A percentile compares a stretch with the other conserved stretches of the same genome.
Evolutionary conservation across 768 basidiomycete genomes (phyloP).

Genomic region (Pleurotus sapidus): DNA sequence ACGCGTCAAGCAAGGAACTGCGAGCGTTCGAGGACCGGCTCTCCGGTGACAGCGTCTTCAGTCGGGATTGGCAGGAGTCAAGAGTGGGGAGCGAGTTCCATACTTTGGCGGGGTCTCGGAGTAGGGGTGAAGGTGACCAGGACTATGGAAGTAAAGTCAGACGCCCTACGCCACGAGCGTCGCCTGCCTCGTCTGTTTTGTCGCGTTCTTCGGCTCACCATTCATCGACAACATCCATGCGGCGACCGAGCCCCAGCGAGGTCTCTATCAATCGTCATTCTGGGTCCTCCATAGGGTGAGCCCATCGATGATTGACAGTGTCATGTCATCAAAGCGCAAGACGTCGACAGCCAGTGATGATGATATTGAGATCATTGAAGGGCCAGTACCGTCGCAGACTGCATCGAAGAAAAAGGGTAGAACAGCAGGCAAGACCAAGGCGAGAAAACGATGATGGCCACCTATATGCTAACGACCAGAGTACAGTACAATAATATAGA

Average conservation of each 20-base stretch:
- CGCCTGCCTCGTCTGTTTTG: slow-evolving; percentile 39
- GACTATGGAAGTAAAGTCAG: slow-evolving; percentile 17
- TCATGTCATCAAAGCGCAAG: slow-evolving; percentile 51
- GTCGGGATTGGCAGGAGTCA: slow-evolving; percentile 77
- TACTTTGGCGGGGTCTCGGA: background rate
- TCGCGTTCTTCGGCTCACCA: slow-evolving; percentile 40
- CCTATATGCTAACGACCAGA: no score
- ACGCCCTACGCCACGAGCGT: slow-evolving; percentile 29
- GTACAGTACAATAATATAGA: background rate
- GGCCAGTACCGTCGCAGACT: slow-evolving; percentile 27
- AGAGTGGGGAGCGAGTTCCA: slow-evolving; percentile 43
- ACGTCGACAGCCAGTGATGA: slow-evolving; percentile 43
- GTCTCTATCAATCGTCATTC: slow-evolving; percentile 36
- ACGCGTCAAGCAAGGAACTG: slow-evolving; percentile 33
- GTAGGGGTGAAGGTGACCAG: slow-evolving; percentile 13
- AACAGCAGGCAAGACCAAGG: slow-evolving; percentile 33
- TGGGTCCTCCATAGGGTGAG: slow-evolving; percentile 41
- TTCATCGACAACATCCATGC: slow-evolving; percentile 45
- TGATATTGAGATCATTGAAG: slow-evolving; percentile 53
- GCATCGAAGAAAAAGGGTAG: slow-evolving; percentile 34
- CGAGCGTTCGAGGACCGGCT: slow-evolving; percentile 67
- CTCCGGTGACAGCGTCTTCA: slow-evolving; percentile 60
- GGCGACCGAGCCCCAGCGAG: slow-evolving; percentile 47
- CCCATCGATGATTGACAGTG: slow-evolving; percentile 39
- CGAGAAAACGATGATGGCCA: slow-evolving; percentile 37